These are phyloP conservation scores for Exophiala dermatitidis DNA, from an alignment of 2,329 filamentous ascomycete species.

Conservation along the genomic window DNA sequence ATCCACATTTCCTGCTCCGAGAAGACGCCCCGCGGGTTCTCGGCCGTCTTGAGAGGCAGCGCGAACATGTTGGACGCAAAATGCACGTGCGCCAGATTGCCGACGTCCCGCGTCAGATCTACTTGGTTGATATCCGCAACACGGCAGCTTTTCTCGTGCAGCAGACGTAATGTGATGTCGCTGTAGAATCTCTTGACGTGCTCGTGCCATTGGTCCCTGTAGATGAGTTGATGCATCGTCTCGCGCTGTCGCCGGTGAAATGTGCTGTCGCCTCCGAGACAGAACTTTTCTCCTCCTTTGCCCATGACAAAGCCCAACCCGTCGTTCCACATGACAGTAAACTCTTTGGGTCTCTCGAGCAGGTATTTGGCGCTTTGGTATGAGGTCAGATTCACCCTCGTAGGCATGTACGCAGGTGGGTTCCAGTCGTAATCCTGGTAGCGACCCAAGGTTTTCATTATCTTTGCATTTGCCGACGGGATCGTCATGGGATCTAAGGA, in stretches of 20 bases:
- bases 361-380: conserved; percentile 57
- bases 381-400: conserved; percentile 52
- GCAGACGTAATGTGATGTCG: conserved; percentile 53
- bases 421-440: conserved; percentile 64
- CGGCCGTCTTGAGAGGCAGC: conserved; percentile 49
- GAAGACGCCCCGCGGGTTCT: conserved; percentile 47
- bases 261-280: conserved; percentile 48
- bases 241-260: conserved; percentile 47
- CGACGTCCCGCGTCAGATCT: conserved; percentile 58
- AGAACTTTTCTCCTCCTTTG: conserved; percentile 49
- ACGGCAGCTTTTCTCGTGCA: conserved; percentile 58
- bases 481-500: conserved; percentile 54
- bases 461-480: conserved; percentile 64
- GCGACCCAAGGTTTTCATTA: conserved; percentile 60
- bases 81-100: conserved; percentile 50
- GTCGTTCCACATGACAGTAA: conserved; percentile 59
- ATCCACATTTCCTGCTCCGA: conserved; percentile 52
- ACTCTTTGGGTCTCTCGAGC: conserved; percentile 54
- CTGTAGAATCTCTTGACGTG: conserved; percentile 62
- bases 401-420: conserved; percentile 48
- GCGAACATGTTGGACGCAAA: conserved; percentile 50
- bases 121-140: conserved; percentile 58
- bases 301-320: conserved; percentile 58
- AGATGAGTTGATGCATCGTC: conserved; percentile 52
- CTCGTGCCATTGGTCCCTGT: conserved; percentile 54